Percentiles rank a stretch among this genome's conserved stretches.
Evolutionary conservation across 257 asterid genomes (phyloP).

Genomic region (Lycium ferocissimum): DNA sequence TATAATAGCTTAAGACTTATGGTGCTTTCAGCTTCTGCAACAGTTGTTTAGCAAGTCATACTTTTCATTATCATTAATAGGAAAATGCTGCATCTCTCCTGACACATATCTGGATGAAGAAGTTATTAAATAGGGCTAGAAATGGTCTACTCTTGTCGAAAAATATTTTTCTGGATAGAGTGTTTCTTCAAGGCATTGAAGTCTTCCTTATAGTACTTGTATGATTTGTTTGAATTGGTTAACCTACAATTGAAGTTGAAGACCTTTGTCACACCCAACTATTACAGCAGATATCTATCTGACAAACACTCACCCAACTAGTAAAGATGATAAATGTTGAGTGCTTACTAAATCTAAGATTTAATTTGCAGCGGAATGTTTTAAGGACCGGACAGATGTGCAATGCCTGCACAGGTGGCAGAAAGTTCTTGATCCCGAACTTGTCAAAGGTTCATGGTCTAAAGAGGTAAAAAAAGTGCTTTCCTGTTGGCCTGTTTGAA

Average conservation of each 20-base stretch:
- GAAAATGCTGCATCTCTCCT: neutral
- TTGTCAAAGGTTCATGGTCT: conserved; percentile 97
- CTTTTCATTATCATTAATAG: neutral
- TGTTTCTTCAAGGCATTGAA: neutral
- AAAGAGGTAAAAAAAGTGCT: conserved; percentile 61
- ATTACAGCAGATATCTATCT: neutral
- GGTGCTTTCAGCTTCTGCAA: neutral
- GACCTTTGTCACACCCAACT: neutral
- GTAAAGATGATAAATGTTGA: neutral
- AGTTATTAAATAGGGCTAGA: conserved; percentile 7
- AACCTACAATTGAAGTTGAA: neutral
- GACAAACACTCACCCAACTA: neutral
- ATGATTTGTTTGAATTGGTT: conserved; percentile 20
- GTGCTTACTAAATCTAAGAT: conserved; percentile 24
- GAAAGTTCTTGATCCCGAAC: conserved; percentile 96
- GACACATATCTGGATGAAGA: conserved; percentile 21
- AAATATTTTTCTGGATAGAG: conserved; percentile 13
- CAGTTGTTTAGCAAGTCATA: neutral
- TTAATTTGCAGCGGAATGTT: conserved; percentile 71
- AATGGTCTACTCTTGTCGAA: neutral
- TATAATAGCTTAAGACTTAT: neutral
- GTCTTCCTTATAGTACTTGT: neutral
- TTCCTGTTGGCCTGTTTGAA: neutral
- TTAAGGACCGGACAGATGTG: conserved; percentile 90
- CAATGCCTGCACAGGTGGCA: conserved; percentile 98